Evolutionary conservation across 257 asterid species (phyloP).

Genomic region (Fraxinus americana): DNA sequence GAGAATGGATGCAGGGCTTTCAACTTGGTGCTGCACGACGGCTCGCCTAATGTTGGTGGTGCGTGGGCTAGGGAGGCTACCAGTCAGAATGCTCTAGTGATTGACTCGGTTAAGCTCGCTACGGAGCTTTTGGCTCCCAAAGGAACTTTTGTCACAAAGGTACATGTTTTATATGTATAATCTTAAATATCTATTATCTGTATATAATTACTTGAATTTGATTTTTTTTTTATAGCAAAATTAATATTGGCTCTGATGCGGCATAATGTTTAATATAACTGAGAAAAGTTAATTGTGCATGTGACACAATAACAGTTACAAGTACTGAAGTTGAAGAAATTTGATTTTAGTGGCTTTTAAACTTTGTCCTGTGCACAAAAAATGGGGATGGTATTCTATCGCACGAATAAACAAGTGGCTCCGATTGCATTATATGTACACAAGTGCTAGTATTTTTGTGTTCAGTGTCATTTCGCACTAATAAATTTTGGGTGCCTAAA

Average conservation of each 20-base stretch:
- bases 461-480: not conserved
- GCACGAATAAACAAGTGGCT: not conserved
- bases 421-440: not conserved
- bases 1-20: slow-evolving; percentile 75
- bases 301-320: not conserved
- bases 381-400: not conserved
- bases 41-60: slow-evolving; percentile 92
- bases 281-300: not conserved
- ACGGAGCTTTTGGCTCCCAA: slow-evolving; percentile 77
- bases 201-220: not conserved
- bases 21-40: slow-evolving; percentile 87
- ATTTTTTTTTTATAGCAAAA: not conserved
- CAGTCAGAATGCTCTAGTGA: slow-evolving; percentile 82
- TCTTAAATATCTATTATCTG: not conserved
- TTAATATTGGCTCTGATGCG: not conserved
- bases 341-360: not conserved
- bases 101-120: slow-evolving; percentile 90
- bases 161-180: not conserved
- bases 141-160: slow-evolving; percentile 35
- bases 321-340: not conserved
- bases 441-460: not conserved
- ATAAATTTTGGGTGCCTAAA: not conserved
- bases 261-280: not conserved
- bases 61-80: slow-evolving; percentile 96
- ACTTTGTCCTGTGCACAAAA: not conserved